Base-by-base conservation (phyloP, 1,139 yeast species). In the Meyerozyma guilliermondii region DNA sequence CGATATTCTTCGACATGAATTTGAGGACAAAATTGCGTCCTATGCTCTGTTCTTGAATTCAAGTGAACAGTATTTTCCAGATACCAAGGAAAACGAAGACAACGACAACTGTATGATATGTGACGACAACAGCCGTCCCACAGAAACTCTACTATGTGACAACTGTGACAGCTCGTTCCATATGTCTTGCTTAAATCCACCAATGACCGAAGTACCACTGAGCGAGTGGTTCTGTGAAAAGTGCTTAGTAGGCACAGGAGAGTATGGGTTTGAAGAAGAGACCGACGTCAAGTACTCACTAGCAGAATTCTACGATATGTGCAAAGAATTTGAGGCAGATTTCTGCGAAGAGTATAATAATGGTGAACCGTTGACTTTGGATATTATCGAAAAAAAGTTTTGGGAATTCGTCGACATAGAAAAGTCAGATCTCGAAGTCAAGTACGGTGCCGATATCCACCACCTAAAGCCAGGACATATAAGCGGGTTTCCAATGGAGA, bases 241-340 rank as follows among this genome's bases (percentile, higher is more conserved):
- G 47, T 91, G 98, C 59, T 67, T 91, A 13, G 72, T 86, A 6
- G 96, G 96, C 0, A 85, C 91, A 2, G 94, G 95, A 1, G 92
- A 83, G 51, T 91, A 88, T 57, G 96, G 95, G 0, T 91, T 91
- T 60, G 91, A 85, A 51, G 95, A 87, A 49, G 81, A 84, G 17
- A 58, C 56, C 1, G 68, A 74, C 5, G 70, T 76, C 36, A 71
- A 74, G 44, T 87, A 85, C 55, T 70, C 83, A 0, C 63, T 69
- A 45, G 71, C 53, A n/a, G 82, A 84, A 45, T 91, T 89, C 59
- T 74, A 74, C 46, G 62, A 73, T 10, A 66, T 78, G 50, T 85
- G 91, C 48, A 62, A 66, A 27, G 68, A 73, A 17, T 85, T 85
- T 57, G 64, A 64, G 6, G 46, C 55, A 2, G 62, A 66, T 34